phyloP scores from a whole-genome alignment of 164 flowering plant genomes.

The Houttuynia cordata region DNA sequence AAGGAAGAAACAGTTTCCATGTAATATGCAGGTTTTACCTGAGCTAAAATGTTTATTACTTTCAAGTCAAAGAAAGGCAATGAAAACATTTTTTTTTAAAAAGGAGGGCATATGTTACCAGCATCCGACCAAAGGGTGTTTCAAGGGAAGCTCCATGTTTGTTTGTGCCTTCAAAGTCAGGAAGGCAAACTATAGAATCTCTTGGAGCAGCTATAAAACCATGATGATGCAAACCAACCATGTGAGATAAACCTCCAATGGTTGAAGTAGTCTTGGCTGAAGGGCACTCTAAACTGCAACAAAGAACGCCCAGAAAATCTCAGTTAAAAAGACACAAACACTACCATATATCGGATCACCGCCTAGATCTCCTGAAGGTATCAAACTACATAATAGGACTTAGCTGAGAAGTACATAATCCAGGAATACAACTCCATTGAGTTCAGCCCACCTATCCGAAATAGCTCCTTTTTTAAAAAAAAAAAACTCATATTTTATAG shows the following conservation, averaged over 20 bases:
- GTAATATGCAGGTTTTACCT: constrained; percentile 67
- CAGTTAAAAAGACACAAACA: too few relatives aligned
- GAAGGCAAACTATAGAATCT: constrained; percentile 65
- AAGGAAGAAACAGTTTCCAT: constrained; percentile 56
- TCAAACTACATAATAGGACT: too few relatives aligned
- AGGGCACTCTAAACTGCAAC: constrained; percentile 52
- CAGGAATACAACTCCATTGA: too few relatives aligned
- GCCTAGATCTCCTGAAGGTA: too few relatives aligned
- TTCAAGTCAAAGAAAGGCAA: background rate
- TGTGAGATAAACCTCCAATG: constrained; percentile 59
- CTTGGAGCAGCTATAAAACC: constrained; percentile 53
- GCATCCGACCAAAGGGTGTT: constrained; percentile 61
- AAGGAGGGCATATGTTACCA: constrained; percentile 24
- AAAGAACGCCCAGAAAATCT: too few relatives aligned
- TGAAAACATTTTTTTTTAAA: background rate
- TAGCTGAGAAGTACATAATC: too few relatives aligned
- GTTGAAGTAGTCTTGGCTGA: constrained; percentile 43
- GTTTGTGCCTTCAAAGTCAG: constrained; percentile 36
- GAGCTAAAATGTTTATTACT: constrained; percentile 1
- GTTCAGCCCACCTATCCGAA: too few relatives aligned
- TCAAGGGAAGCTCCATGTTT: constrained; percentile 76
- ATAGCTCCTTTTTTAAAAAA: too few relatives aligned
- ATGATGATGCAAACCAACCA: constrained; percentile 57
- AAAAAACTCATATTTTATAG: too few relatives aligned
- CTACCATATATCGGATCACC: too few relatives aligned